Base-by-base conservation (phyloP, 805 yeast species). In the Sporopachydermia lactativora region DNA sequence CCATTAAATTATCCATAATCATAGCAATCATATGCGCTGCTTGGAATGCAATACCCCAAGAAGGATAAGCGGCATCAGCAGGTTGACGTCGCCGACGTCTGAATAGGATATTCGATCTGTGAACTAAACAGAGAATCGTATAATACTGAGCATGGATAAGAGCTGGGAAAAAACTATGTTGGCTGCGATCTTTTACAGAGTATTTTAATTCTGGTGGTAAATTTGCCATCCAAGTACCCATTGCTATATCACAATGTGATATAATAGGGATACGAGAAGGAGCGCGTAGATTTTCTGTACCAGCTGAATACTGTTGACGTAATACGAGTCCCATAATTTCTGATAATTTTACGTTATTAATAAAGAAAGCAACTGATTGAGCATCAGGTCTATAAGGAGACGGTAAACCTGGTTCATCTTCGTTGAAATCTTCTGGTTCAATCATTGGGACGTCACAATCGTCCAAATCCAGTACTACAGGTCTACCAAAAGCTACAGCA, bases 31-130 rank as follows among this genome's bases (percentile, higher is more conserved):
- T 75, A 50, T 82, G 73, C 1, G 92, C 85, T 1, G 88, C 82
- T 55, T 79, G 84, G 64, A 80, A 81, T 2, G 85, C 81, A 43
- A 81, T 78, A 5, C 86, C 83, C 79, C 83, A 75, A n/a, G 81
- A 72, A 4, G 84, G 83, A 52, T 75, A 76, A 48, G 52, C 51
- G 53, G 65, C 59, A 59, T 66, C 66, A 46, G 56, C 60, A 13
- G 68, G 66, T 41, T 58, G 57, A 1, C 65, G 57, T 2, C 66
- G 58, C 6, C 5, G 31, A 19, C 38, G 35, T 46, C 54, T 54
- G 47, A 54, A 54, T n/a, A 53, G 48, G 39, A 79, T 71, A 50
- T 79, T 78, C 4, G 84, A 74, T 42, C 86, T 66, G 52, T 81
- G 92, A 18, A 79, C 71, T 47, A 80, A 61, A 48, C 80, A 77